A percentile compares a stretch with the other conserved stretches of the same genome.
Conservation (phyloP, 176 grass and related monocot genomes). For the Elaeis guineensis region DNA sequence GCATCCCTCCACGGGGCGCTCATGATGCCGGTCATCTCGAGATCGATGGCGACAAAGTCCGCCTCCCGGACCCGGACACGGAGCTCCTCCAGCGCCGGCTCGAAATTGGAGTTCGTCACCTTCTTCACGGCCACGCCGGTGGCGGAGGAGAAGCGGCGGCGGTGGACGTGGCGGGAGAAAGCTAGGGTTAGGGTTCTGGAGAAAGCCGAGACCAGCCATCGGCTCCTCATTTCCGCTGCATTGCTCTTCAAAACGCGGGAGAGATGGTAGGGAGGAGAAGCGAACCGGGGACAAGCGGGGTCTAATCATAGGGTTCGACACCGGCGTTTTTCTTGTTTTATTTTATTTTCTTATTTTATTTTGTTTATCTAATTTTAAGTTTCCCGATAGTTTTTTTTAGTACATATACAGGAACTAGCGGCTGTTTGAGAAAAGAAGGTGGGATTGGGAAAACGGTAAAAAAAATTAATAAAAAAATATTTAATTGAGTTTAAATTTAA, state of each 20-base stretch:
- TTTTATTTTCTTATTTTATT: too few relatives aligned
- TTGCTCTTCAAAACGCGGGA: not conserved
- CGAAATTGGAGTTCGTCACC: constrained; percentile 57
- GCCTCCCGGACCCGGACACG: constrained; percentile 43
- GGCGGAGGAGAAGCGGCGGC: constrained; percentile 16
- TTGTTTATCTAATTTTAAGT: too few relatives aligned
- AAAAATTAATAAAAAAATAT: too few relatives aligned
- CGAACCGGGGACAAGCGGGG: constrained; percentile 1
- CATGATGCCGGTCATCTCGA: constrained; percentile 88
- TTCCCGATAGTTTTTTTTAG: too few relatives aligned
- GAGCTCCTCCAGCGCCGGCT: constrained; percentile 46
- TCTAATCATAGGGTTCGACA: too few relatives aligned
- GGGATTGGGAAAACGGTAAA: too few relatives aligned
- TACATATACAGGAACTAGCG: too few relatives aligned
- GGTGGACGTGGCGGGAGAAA: not conserved
- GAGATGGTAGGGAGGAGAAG: constrained; percentile 20
- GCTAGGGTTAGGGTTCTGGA: constrained; percentile 5
- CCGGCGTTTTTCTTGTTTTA: too few relatives aligned
- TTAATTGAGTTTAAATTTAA: too few relatives aligned
- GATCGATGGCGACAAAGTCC: constrained; percentile 71
- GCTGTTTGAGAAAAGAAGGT: too few relatives aligned
- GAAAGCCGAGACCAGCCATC: too few relatives aligned
- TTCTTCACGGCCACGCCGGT: constrained; percentile 62
- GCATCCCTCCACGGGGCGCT: constrained; percentile 75
- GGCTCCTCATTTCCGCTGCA: too few relatives aligned